phyloP scores from a whole-genome alignment of 2,329 filamentous ascomycete species.

The Fusarium brevicatenulatum region DNA sequence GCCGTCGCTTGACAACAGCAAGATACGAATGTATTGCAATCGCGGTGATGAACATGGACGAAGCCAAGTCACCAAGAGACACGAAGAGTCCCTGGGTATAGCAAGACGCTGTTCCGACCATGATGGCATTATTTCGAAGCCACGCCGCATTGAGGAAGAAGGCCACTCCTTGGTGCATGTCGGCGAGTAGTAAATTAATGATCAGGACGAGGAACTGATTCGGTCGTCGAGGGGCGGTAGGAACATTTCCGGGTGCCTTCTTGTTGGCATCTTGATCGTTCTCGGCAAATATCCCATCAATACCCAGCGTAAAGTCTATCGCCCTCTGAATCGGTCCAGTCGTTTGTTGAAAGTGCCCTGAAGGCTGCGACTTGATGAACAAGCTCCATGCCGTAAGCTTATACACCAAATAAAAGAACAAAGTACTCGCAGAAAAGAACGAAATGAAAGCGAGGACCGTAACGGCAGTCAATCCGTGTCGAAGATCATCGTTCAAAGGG shows the following conservation, averaged over 20 bases:
- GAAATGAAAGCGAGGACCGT: conserved; percentile 46
- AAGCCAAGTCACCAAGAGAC: conserved; percentile 72
- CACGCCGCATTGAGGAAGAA: conserved; percentile 72
- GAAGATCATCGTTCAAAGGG: conserved; percentile 36
- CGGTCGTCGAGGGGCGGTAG: conserved; percentile 49
- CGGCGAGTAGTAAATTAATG: conserved; percentile 74
- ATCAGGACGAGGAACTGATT: conserved; percentile 78
- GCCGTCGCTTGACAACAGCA: conserved; percentile 66
- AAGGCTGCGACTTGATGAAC: conserved; percentile 28
- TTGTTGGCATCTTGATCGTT: not conserved
- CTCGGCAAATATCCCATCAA: conserved; percentile 49
- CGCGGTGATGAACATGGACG: conserved; percentile 72
- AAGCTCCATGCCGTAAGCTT: conserved; percentile 47
- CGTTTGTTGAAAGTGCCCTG: conserved; percentile 10
- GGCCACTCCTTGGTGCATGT: conserved; percentile 72
- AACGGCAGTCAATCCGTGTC: conserved; percentile 46
- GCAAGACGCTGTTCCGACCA: conserved; percentile 65
- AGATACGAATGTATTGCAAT: conserved; percentile 76
- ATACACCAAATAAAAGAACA: conserved; percentile 48
- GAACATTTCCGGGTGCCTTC: not conserved
- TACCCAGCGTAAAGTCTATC: conserved; percentile 50
- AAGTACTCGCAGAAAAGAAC: conserved; percentile 43
- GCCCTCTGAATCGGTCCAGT: conserved; percentile 36
- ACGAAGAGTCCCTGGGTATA: conserved; percentile 75
- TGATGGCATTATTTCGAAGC: conserved; percentile 63